Evolutionary conservation across 2,329 filamentous ascomycete genomes (phyloP), one percentile per base, ranked within the genome.

Genomic region (Stachybotrys chartarum): DNA sequence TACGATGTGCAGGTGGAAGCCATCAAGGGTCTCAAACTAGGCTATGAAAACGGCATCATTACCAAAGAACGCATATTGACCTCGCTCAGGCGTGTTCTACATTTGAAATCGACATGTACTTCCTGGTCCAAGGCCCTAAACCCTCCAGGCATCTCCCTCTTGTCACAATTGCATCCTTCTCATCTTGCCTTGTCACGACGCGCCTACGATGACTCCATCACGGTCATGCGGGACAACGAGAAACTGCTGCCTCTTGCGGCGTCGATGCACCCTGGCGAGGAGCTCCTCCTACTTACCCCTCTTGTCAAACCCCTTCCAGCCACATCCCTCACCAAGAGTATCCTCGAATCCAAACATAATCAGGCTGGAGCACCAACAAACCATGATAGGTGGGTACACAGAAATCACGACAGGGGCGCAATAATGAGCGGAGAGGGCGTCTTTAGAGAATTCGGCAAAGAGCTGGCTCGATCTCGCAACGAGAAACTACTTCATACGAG

Each of bases 371-470:
- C 68, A 3, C 63, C 67, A 16, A 75, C 68, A 1, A 67, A 75
- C 11, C 80, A 84, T 54, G 84, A 87, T 55, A 77, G 70, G 57
- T 83, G 78, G 78, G 59, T 69, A 57, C 85, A 79, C 74, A 65
- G 85, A 75, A 73, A 84, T 30, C 69, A 67, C 24, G 75, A 85
- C 73, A 69, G 82, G 62, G 73, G 81, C 54, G 70, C 84, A 59
- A 80, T 96, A 18, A 91, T 96, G 86, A 96, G 89, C 61, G 93
- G 93, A 31, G 93, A 97, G 72, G 86, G 89, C 32, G 91, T 97
- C 0, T 97, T 97, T 64, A 82, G 91, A 63, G 91, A 96, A 67
- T 80, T 97, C 30, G 93, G 93, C 1, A 84, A 90, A 62, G 90
- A 90, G 7, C 75, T 97, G n/a, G 92, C 93, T 11, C 82, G 93